These are phyloP conservation scores for Suillus occidentalis DNA, from an alignment of 768 basidiomycete species.

Conservation along the genomic window DNA sequence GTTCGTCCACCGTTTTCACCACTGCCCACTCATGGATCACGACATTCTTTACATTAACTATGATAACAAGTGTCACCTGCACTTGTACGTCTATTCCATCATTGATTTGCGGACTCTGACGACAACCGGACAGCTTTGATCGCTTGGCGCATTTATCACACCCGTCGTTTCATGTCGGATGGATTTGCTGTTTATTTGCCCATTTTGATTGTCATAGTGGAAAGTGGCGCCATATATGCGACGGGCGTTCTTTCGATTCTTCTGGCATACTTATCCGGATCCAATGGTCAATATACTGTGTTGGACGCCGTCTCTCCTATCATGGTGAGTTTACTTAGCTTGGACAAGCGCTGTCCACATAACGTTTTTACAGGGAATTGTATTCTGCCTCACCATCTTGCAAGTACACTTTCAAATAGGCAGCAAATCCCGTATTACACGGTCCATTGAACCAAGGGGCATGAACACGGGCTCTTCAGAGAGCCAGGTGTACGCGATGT, in stretches of 20 bases:
- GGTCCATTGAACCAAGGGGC: not conserved
- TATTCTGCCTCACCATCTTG: constrained; percentile 9
- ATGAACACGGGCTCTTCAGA: not conserved
- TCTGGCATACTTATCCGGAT: constrained; percentile 1
- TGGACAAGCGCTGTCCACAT: not conserved
- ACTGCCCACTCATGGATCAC: not conserved
- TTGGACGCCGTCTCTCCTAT: not conserved
- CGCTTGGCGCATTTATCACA: constrained; percentile 8
- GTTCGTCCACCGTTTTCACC: not conserved
- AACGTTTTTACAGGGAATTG: constrained; percentile 1
- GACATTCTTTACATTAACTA: not conserved
- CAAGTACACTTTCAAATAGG: constrained; percentile 12
- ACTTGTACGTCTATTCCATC: not conserved
- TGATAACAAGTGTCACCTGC: not conserved
- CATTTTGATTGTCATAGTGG: constrained; percentile 7
- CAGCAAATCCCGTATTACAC: not conserved
- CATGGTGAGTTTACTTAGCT: not conserved
- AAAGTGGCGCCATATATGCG: constrained; percentile 10
- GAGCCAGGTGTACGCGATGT: not conserved
- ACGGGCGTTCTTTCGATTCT: constrained; percentile 2
- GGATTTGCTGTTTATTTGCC: not conserved
- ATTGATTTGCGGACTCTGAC: not conserved
- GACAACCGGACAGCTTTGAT: not conserved
- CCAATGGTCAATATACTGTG: constrained; percentile 5
- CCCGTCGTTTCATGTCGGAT: not conserved